Percentiles rank a stretch among this genome's conserved stretches.
These are phyloP conservation scores for Hemileccinum impolitum DNA, from an alignment of 768 basidiomycete species.

Conservation along the genomic window DNA sequence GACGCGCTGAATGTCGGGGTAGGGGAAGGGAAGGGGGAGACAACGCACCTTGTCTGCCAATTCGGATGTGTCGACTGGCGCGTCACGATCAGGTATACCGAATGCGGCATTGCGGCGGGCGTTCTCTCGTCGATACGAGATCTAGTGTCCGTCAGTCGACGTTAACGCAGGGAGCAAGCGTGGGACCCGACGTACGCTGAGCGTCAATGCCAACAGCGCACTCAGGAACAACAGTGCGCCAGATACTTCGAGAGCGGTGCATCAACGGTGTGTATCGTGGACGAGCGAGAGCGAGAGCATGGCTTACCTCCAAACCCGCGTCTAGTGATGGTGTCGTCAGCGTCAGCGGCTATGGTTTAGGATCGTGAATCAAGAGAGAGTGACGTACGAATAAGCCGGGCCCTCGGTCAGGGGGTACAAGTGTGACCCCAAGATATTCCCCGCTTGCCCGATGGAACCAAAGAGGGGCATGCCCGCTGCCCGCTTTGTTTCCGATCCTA, in stretches of 20 bases:
- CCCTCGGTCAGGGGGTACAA: conserved; percentile 41
- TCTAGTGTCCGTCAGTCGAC: too few relatives aligned
- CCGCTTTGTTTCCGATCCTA: conserved; percentile 45
- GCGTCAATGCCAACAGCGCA: conserved; percentile 15
- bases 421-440: conserved; percentile 40
- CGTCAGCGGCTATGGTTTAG: neutral
- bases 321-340: neutral
- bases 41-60: conserved; percentile 58
- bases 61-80: conserved; percentile 57
- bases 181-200: conserved; percentile 15
- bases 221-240: conserved; percentile 25
- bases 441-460: conserved; percentile 41
- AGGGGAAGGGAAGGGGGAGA: neutral
- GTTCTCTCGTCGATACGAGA: conserved; percentile 64
- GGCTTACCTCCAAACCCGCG: conserved; percentile 5
- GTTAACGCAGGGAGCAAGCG: too few relatives aligned
- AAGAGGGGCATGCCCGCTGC: conserved; percentile 42
- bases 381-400: conserved; percentile 35
- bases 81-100: conserved; percentile 46
- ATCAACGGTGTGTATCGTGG: neutral
- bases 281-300: neutral
- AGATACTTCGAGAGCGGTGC: conserved; percentile 6
- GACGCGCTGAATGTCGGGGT: neutral
- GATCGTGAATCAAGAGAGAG: neutral
- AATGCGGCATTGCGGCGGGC: conserved; percentile 48